Base-by-base conservation (phyloP, 352 stramenopile genomes). In the Pythium rishiriense region DNA sequence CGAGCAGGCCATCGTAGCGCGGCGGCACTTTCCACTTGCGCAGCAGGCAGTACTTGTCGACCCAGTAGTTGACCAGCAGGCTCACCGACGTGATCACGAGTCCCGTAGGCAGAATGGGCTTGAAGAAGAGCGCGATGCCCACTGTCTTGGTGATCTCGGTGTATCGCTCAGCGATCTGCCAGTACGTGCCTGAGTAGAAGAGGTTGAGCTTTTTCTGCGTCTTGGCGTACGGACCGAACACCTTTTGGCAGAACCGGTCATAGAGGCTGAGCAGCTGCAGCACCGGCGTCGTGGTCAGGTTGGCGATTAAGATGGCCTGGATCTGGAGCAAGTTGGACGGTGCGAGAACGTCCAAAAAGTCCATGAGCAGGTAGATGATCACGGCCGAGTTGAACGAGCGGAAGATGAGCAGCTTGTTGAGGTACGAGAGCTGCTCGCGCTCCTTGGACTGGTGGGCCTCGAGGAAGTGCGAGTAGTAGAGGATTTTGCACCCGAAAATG, bases 1-100 rank as follows among this genome's bases (percentile, higher is more conserved):
- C 80, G n/a, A 93, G 58, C 21, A 86, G 61, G 5, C 78, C 83
- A 63, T 90, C 75, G 64, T 83, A 89, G 42, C 73, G 68, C 7
- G 82, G 84, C 11, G 72, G 81, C 10, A 76, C 81, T 63, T 85
- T 90, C 87, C 79, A 94, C 57, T 81, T 83, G 56, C 79, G 83
- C 52, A 92, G 66, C 45, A 93, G 57, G 45, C 85, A 93, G 58
- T 86, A 93, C 66, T 93, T 93, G 72, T 91, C 83, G 37, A 93
- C 80, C 82, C 82, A 91, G 68, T 90, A 93, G 57, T 89, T 91
- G 12, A 93, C 73, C 4, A 91, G 72, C 33, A 93, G 58, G 26
- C 79, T 87, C 33, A 90, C 54, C 8, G 77, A 64, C 31, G 81
- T 88, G 61, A 93, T 85, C 12, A 85, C 58, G 2, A 91, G 69